Percentiles rank a stretch among this genome's conserved stretches.
Evolutionary conservation across 108 stramenopile genomes (phyloP).

Genomic region (Aurantiochytrium sp.): DNA sequence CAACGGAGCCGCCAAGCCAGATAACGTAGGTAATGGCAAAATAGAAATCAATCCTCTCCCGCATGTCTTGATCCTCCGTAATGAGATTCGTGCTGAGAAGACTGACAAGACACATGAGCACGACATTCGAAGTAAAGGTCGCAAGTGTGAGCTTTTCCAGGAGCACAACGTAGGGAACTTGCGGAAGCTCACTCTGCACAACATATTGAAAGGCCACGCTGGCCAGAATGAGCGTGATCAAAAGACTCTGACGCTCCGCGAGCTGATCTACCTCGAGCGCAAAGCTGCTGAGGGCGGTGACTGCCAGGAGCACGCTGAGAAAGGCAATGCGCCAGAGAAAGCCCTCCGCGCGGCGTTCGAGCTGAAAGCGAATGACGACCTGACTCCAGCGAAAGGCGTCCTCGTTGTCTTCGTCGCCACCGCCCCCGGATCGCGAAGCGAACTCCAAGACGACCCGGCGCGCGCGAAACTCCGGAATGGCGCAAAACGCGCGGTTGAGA

Average conservation of each 20-base stretch:
- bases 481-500: neutral
- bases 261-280: neutral
- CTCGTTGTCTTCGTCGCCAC: neutral
- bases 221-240: neutral
- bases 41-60: neutral
- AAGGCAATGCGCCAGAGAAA: conserved; percentile 14
- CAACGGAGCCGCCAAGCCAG: neutral
- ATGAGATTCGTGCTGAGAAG: neutral
- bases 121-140: neutral
- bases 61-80: neutral
- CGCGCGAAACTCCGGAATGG: neutral
- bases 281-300: neutral
- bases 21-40: neutral
- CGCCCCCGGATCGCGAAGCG: neutral
- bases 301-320: neutral
- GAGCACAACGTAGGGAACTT: neutral
- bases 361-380: neutral
- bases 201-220: neutral
- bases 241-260: neutral
- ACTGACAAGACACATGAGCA: neutral
- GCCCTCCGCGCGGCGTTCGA: neutral
- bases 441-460: neutral
- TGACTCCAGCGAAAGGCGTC: neutral
- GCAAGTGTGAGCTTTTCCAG: neutral
- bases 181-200: neutral